Percentiles rank a stretch among this genome's conserved stretches.
Evolutionary conservation across 1,139 yeast genomes (phyloP).

Genomic region (Nakaseomyces nivariensis): DNA sequence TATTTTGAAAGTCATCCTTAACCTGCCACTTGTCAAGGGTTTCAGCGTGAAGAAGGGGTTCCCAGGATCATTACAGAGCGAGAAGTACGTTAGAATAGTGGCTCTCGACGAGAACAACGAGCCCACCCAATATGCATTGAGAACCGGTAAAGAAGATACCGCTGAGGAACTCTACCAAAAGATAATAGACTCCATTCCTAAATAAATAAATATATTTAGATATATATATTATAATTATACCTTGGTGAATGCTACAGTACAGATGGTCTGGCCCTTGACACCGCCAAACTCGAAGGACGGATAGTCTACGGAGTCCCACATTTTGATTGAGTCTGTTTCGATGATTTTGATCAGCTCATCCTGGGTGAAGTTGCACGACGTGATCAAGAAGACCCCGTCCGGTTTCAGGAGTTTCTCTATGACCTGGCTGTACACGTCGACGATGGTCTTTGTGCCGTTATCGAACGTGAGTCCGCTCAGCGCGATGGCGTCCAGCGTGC

Average conservation of each 20-base stretch:
- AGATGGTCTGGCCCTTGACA: conserved; percentile 72
- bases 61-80: conserved; percentile 72
- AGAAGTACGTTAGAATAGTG: conserved; percentile 68
- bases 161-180: conserved; percentile 50
- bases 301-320: conserved; percentile 58
- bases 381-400: conserved; percentile 59
- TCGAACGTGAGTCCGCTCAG: conserved; percentile 51
- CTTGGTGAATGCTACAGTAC: conserved; percentile 66
- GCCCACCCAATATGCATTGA: conserved; percentile 77
- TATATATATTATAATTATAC: too few species aligned
- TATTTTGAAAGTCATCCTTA: conserved; percentile 69
- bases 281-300: conserved; percentile 89
- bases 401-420: conserved; percentile 47
- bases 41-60: conserved; percentile 67
- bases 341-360: conserved; percentile 55
- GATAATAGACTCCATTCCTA: conserved; percentile 31
- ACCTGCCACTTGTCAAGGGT: conserved; percentile 51
- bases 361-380: conserved; percentile 93
- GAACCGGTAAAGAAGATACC: conserved; percentile 53
- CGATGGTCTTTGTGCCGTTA: conserved; percentile 26
- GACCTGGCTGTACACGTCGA: conserved; percentile 51
- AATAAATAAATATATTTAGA: neutral
- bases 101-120: conserved; percentile 45
- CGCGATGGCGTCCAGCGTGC: conserved; percentile 95
- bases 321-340: conserved; percentile 34